Evolutionary conservation across 1,284 basidiomycete genomes (phyloP), one percentile per base, ranked within the genome.

Genomic region (Sporisorium sorghi): DNA sequence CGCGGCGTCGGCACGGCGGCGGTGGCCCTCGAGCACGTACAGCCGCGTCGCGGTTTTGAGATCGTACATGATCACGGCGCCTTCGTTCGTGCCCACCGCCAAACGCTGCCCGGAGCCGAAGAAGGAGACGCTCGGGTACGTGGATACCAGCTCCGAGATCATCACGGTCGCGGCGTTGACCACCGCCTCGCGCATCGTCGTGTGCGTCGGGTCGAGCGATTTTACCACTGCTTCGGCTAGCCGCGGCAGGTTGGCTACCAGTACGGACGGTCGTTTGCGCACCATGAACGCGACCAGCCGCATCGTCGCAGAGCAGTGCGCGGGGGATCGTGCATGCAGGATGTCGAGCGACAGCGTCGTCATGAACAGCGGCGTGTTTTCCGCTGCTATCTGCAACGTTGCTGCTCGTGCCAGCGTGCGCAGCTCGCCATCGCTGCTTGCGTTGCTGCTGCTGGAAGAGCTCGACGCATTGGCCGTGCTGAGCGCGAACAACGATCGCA

Each of bases 141-240:
- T 58, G 21, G 19, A 46, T 93, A 91, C 84, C 92, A 92, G 54
- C 92, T 92, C 48, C 94, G 87, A 52, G 63, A 84, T 83, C 75
- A 99, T 97, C 74, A 97, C 93, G 0, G 95, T 98, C 0, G 94
- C 96, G 0, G 93, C 90, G 74, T 95, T 92, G 53, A 93, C 87
- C 2, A 98, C 91, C 0, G 92, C 92, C 47, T 97, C 93, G 15
- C 97, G 89, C 82, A 92, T 89, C 12, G 90, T 87, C 0, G 90
- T 92, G 11, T 90, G 88, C 77, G 93, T 95, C 12, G 96, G 97
- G 85, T 99, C 96, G 43, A 99, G 87, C 9, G 93, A 97, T 84
- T 95, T 97, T 23, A 99, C 94, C 1, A 99, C 94, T 1, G 94
- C 94, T 84, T 99, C 96, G 81, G 94, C 91, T 40, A 98, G 87